A percentile compares a stretch with the other conserved stretches of the same genome.
phyloP scores from a whole-genome alignment of 2,329 filamentous ascomycete genomes.

The Calonectria montana region DNA sequence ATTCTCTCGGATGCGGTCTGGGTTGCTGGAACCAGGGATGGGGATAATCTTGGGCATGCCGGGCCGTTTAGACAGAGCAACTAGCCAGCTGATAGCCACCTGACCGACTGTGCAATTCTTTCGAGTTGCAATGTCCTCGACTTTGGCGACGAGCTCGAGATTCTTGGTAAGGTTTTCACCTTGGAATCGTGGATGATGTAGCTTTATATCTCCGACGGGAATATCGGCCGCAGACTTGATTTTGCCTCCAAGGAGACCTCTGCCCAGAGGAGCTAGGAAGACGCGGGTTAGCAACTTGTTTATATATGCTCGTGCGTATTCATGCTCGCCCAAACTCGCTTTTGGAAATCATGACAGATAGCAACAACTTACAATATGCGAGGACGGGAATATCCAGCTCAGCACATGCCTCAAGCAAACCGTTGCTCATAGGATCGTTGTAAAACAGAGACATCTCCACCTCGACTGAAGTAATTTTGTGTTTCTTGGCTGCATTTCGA shows the following conservation, averaged over 20 bases:
- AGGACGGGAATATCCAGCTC: conserved; percentile 75
- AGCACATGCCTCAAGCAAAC: conserved; percentile 62
- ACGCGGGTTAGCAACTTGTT: conserved; percentile 11
- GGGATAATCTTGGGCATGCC: conserved; percentile 71
- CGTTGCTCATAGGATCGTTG: conserved; percentile 57
- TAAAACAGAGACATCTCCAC: conserved; percentile 61
- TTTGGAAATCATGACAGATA: not conserved
- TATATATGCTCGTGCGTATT: too few species aligned
- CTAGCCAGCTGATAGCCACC: conserved; percentile 74
- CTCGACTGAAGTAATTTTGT: conserved; percentile 58
- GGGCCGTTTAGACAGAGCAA: conserved; percentile 59
- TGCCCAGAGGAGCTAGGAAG: conserved; percentile 57
- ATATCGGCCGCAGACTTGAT: conserved; percentile 67
- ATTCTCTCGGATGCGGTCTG: conserved; percentile 71
- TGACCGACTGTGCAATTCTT: conserved; percentile 73
- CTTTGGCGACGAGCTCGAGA: conserved; percentile 66
- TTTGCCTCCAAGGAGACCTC: conserved; percentile 62
- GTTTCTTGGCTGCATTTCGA: conserved; percentile 53
- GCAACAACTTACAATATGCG: conserved; percentile 63
- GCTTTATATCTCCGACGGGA: conserved; percentile 60
- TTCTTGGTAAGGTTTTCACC: conserved; percentile 72
- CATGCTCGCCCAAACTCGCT: too few species aligned
- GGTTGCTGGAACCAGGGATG: conserved; percentile 73
- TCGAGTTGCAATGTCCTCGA: conserved; percentile 67
- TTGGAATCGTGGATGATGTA: conserved; percentile 67